Conservation (phyloP, 768 basidiomycete genomes). For the Pulveroboletus frians region DNA sequence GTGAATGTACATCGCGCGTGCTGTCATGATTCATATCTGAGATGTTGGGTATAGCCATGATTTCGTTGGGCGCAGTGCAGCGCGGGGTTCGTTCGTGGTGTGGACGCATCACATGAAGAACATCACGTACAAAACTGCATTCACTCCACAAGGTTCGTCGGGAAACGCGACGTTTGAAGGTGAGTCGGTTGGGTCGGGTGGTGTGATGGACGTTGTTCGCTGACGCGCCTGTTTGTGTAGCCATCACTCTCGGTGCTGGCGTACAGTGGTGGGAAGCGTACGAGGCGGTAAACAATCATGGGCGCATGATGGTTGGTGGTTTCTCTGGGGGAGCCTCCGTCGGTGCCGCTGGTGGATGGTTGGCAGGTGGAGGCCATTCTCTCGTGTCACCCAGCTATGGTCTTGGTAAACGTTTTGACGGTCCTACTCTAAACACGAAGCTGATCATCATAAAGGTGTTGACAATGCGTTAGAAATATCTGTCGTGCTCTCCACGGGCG, state of each 20-base stretch:
- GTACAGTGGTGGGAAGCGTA: conserved; percentile 46
- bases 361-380: conserved; percentile 45
- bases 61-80: conserved; percentile 36
- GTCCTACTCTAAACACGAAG: background rate
- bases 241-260: conserved; percentile 35
- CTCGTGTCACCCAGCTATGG: conserved; percentile 37
- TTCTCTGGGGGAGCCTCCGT: conserved; percentile 36
- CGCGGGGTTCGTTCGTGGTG: conserved; percentile 34
- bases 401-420: conserved; percentile 29
- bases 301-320: conserved; percentile 43
- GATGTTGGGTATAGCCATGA: conserved; percentile 27
- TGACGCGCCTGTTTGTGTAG: conserved; percentile 18
- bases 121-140: conserved; percentile 29
- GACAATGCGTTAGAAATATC: conserved; percentile 45
- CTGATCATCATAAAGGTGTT: conserved; percentile 30
- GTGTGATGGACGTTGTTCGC: background rate
- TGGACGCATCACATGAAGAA: conserved; percentile 41
- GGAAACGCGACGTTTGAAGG: conserved; percentile 1
- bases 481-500: conserved; percentile 40
- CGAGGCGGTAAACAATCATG: conserved; percentile 33
- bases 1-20: background rate
- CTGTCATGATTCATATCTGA: background rate
- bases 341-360: conserved; percentile 46
- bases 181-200: background rate
- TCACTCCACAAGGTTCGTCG: conserved; percentile 31